Evolutionary conservation across 2,329 filamentous ascomycete species (phyloP).

Genomic region (Verticillium albo-atrum): DNA sequence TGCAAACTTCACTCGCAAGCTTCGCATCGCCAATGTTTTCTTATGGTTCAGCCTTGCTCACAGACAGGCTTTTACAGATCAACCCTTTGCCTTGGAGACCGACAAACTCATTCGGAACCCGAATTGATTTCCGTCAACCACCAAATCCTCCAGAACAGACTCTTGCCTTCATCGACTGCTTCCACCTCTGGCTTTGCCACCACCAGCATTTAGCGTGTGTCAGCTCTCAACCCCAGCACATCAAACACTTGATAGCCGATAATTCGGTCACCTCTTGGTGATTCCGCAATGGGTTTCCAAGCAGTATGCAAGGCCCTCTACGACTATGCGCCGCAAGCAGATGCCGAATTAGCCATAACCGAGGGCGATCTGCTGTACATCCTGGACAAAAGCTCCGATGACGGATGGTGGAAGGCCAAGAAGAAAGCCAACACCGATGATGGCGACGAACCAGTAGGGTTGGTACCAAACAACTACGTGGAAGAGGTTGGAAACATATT

Average conservation of each 20-base stretch:
- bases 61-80: too few relatives aligned
- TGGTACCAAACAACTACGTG: slow-evolving; percentile 93
- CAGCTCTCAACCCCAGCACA: neutral
- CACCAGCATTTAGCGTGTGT: neutral
- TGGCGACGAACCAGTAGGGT: slow-evolving; percentile 83
- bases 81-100: too few relatives aligned
- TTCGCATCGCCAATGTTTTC: too few relatives aligned
- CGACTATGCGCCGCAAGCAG: slow-evolving; percentile 84
- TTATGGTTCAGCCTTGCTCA: too few relatives aligned
- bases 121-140: neutral
- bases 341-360: slow-evolving; percentile 76
- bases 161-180: too few relatives aligned
- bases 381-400: slow-evolving; percentile 71
- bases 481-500: slow-evolving; percentile 61
- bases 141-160: neutral
- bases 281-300: slow-evolving; percentile 76
- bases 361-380: slow-evolving; percentile 90
- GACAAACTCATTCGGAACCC: neutral
- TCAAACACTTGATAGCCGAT: neutral
- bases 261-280: neutral
- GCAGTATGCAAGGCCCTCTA: slow-evolving; percentile 88
- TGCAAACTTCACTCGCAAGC: too few relatives aligned
- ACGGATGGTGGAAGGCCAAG: slow-evolving; percentile 95
- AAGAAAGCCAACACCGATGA: slow-evolving; percentile 80
- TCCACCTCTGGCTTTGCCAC: neutral